Percentiles rank a stretch among this genome's conserved stretches.
Conservation (phyloP, 768 basidiomycete genomes). For the Russula compacta region DNA sequence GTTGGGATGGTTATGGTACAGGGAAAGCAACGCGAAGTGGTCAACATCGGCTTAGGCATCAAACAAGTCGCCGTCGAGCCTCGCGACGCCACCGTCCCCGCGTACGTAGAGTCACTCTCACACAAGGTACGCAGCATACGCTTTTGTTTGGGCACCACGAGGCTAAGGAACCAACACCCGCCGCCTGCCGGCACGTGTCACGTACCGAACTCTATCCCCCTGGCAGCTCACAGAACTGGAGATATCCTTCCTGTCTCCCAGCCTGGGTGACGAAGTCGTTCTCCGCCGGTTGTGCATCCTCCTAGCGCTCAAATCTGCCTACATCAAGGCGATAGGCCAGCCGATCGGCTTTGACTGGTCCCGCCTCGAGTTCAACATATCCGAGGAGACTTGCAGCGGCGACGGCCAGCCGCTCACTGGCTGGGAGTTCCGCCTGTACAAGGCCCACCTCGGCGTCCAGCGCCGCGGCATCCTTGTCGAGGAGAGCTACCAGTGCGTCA, state of each 20-base stretch:
- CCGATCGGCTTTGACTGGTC: conserved; percentile 73
- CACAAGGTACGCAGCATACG: conserved; percentile 51
- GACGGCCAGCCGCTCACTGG: conserved; percentile 64
- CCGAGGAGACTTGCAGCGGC: conserved; percentile 49
- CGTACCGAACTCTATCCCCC: background rate
- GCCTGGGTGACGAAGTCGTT: conserved; percentile 50
- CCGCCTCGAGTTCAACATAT: conserved; percentile 73
- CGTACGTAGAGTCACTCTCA: conserved; percentile 63
- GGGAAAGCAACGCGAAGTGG: conserved; percentile 61
- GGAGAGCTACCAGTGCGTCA: conserved; percentile 69
- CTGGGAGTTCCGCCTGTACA: conserved; percentile 84
- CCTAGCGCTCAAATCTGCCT: conserved; percentile 71
- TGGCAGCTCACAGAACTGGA: conserved; percentile 43
- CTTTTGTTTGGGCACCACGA: background rate
- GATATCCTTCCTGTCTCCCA: conserved; percentile 41
- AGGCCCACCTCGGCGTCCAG: conserved; percentile 60
- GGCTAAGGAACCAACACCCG: background rate
- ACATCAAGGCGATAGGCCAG: conserved; percentile 79
- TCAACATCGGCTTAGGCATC: conserved; percentile 77
- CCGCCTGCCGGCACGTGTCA: background rate
- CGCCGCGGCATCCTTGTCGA: conserved; percentile 45
- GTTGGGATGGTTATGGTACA: conserved; percentile 85
- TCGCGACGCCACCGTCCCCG: conserved; percentile 43
- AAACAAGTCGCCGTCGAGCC: conserved; percentile 59
- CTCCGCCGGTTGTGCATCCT: conserved; percentile 70